These are phyloP conservation scores for Scedosporium dehoogii DNA, from an alignment of 2,329 filamentous ascomycete genomes.

Conservation along the genomic window DNA sequence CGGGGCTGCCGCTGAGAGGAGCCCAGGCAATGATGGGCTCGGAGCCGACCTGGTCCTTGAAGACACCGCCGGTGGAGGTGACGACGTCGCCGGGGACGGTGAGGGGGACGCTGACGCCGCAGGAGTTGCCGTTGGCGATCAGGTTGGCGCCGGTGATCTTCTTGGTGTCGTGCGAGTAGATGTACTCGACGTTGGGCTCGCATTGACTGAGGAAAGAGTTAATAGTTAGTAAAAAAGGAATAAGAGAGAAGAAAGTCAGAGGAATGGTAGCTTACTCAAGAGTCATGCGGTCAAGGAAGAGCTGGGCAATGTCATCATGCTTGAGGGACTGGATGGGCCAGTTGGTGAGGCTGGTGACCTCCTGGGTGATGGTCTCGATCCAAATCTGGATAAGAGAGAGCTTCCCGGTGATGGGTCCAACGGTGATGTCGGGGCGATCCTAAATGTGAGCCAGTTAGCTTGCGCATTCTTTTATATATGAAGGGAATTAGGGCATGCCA, in stretches of 20 bases:
- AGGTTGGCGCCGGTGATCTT: slow-evolving; percentile 41
- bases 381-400: slow-evolving; percentile 47
- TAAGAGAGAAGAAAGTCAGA: background rate
- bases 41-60: slow-evolving; percentile 40
- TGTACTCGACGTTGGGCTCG: slow-evolving; percentile 36
- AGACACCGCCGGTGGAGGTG: slow-evolving; percentile 27
- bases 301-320: slow-evolving; percentile 36
- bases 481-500: background rate
- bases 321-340: slow-evolving; percentile 16
- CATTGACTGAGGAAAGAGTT: slow-evolving; percentile 20
- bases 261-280: slow-evolving; percentile 26
- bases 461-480: background rate
- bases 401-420: slow-evolving; percentile 35
- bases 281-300: slow-evolving; percentile 41
- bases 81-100: slow-evolving; percentile 38
- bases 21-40: slow-evolving; percentile 43
- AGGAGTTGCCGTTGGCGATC: slow-evolving; percentile 36
- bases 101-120: slow-evolving; percentile 40
- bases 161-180: slow-evolving; percentile 27
- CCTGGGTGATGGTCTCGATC: slow-evolving; percentile 42
- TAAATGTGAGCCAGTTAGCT: slow-evolving; percentile 6
- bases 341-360: slow-evolving; percentile 37
- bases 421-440: slow-evolving; percentile 33
- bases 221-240: background rate
- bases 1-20: slow-evolving; percentile 29